Base-by-base conservation (phyloP, 306 rosid species). In the Nissolia schottii region DNA sequence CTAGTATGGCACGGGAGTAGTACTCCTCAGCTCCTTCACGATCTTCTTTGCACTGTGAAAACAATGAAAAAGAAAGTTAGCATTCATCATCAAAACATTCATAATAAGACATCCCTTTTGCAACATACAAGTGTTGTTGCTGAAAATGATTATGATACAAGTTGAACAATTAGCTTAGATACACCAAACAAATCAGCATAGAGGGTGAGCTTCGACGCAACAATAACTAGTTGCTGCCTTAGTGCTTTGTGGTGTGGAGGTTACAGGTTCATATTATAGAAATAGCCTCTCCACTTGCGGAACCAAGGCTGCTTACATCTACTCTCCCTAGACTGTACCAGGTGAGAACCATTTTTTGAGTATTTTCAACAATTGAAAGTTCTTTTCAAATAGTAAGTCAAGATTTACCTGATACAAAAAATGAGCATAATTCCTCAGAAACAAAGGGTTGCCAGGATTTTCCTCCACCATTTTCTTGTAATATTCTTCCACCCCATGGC, bases 341-440 rank as follows among this genome's bases (percentile, higher is more conserved):
- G n/a, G n/a, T n/a, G n/a, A n/a, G n/a, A n/a, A n/a, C n/a, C n/a
- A n/a, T n/a, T n/a, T 31, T 9, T 13, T 34, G 18, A 40, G 19
- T 29, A n/a, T 31, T 22, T 54, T 10, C 38, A 23, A 43, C 74
- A 55, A 12, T 31, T 32, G 20, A 23, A 12, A n/a, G 19, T 50
- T 62, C 8, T 6, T 25, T 63, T 62, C 49, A 64, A 19, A 29
- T 32, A 64, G 1, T 49, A 25, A 32, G 48, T 13, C 50, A 18
- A 25, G 32, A 40, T 57, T 74, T 56, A 82, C 98, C 96, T 87
- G 83, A 77, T 82, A 85, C 67, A 94, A 31, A 71, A 80, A 88
- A 4, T 86, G 81, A 27, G 99, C 99, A 82, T 91, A 91, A 63
- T 94, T 94, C 67, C 96, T 81, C 18, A 91, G 86, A 67, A 91